Conservation (phyloP, 257 asterid species). For the Solanum virginianum region DNA sequence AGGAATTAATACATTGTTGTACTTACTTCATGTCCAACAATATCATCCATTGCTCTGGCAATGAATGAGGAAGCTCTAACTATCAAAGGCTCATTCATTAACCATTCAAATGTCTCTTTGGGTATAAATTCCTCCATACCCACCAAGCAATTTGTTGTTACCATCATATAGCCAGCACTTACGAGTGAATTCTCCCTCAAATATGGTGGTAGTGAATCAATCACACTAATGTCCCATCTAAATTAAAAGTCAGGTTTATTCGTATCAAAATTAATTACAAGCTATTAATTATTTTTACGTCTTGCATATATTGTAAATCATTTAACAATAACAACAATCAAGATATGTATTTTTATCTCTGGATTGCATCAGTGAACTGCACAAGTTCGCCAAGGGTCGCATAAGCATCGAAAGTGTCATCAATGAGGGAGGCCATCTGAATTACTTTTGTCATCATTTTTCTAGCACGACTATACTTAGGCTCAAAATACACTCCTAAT, state of each 20-base stretch:
- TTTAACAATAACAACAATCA: no score
- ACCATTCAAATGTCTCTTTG: background rate
- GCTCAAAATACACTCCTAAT: constrained; percentile 21
- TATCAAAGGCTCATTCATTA: background rate
- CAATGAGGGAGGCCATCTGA: constrained; percentile 1
- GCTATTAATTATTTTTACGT: no score
- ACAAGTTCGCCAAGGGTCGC: constrained; percentile 15
- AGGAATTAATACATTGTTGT: no score
- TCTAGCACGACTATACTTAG: constrained; percentile 13
- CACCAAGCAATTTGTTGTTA: background rate
- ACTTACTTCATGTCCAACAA: background rate
- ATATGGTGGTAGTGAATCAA: no score
- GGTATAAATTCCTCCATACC: background rate
- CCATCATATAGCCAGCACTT: background rate
- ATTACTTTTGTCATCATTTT: constrained; percentile 1
- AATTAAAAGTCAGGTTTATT: no score
- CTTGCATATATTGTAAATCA: no score
- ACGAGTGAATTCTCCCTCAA: rapidly evolving
- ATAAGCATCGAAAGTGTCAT: constrained; percentile 21
- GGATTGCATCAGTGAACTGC: constrained; percentile 16
- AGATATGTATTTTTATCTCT: background rate
- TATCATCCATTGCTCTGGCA: background rate
- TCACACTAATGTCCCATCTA: no score
- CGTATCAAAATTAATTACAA: no score
- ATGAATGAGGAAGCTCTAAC: background rate